Evolutionary conservation across 768 basidiomycete species (phyloP).

Genomic region (Russula vinacea): DNA sequence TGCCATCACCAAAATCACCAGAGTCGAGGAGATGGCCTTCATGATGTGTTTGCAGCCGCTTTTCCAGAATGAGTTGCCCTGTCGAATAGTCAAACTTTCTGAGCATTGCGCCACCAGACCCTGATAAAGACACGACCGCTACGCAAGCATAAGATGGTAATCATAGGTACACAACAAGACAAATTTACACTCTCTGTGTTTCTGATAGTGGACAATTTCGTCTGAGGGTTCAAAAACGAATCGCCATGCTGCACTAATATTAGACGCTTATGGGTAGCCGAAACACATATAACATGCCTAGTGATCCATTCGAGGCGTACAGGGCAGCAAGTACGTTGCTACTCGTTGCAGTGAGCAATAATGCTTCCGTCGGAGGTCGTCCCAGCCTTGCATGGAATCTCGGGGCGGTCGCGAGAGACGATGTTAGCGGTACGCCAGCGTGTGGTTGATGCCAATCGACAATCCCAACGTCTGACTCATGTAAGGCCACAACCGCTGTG

Average conservation of each 20-base stretch:
- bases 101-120: constrained; percentile 64
- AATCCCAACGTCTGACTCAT: constrained; percentile 72
- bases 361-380: constrained; percentile 38
- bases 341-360: constrained; percentile 63
- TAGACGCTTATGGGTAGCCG: background rate
- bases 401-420: constrained; percentile 53
- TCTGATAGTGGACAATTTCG: constrained; percentile 60
- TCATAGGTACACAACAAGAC: background rate
- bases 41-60: constrained; percentile 49
- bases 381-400: constrained; percentile 46
- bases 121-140: constrained; percentile 76
- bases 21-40: constrained; percentile 50
- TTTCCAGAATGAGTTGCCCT: constrained; percentile 67
- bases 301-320: constrained; percentile 59
- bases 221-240: constrained; percentile 71
- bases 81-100: constrained; percentile 62
- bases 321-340: constrained; percentile 80
- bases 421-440: constrained; percentile 66
- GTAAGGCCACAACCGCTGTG: constrained; percentile 46
- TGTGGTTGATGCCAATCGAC: constrained; percentile 86
- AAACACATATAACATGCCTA: constrained; percentile 45
- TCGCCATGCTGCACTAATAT: constrained; percentile 63
- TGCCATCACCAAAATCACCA: constrained; percentile 55
- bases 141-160: background rate
- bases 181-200: constrained; percentile 53